Evolutionary conservation across 75 land plant species (phyloP).

Genomic region (Adiantum capillusveneris): DNA sequence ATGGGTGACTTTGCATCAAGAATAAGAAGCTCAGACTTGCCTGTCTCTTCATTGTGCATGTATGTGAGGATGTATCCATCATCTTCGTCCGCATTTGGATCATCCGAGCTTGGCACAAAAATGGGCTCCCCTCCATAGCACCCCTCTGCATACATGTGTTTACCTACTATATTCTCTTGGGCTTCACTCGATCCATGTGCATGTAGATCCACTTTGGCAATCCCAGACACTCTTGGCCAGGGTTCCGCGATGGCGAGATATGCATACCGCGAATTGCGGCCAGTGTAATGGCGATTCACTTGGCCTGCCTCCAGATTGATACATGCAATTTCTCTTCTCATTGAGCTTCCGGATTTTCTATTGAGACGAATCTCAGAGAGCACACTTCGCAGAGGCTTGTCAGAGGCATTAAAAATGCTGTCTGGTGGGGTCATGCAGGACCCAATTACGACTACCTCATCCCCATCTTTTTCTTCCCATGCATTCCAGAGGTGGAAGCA

Average conservation of each 20-base stretch:
- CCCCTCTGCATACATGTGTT: slow-evolving; percentile 33
- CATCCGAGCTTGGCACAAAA: slow-evolving; percentile 42
- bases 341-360: slow-evolving; percentile 44
- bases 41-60: slow-evolving; percentile 59
- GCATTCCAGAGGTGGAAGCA: slow-evolving; percentile 94
- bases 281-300: slow-evolving; percentile 58
- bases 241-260: slow-evolving; percentile 90
- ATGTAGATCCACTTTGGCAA: slow-evolving; percentile 80
- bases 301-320: slow-evolving; percentile 88
- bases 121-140: slow-evolving; percentile 84
- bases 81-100: slow-evolving; percentile 36
- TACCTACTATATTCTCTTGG: slow-evolving; percentile 27
- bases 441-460: slow-evolving; percentile 69
- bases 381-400: slow-evolving; percentile 44
- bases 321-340: slow-evolving; percentile 20
- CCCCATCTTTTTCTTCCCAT: slow-evolving; percentile 79
- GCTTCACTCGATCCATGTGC: slow-evolving; percentile 4
- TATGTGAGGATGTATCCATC: slow-evolving; percentile 73
- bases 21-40: slow-evolving; percentile 61
- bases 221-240: slow-evolving; percentile 90
- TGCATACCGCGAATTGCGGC: slow-evolving; percentile 50
- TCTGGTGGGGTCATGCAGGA: slow-evolving; percentile 90
- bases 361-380: slow-evolving; percentile 71
- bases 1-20: slow-evolving; percentile 50
- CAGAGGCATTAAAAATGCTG: slow-evolving; percentile 65